Base-by-base conservation (phyloP, 768 basidiomycete genomes). In the Tricholoma matsutake region DNA sequence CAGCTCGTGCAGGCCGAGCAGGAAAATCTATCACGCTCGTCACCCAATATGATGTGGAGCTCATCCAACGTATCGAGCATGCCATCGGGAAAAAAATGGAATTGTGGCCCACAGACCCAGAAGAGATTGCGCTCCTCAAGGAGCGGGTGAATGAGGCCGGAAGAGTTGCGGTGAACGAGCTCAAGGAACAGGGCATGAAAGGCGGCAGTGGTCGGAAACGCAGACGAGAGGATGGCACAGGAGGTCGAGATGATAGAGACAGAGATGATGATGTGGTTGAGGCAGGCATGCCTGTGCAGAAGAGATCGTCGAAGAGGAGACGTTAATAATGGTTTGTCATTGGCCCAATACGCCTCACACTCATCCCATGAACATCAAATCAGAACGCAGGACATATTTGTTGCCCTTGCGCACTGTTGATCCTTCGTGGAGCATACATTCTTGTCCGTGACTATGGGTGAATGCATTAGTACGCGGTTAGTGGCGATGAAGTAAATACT, bases 1-100 rank as follows among this genome's bases (percentile, higher is more conserved):
- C 97, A 32, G 97, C 97, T 6, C 90, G 97, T 70, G 97, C 97
- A 2, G 97, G 97, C n/a, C 86, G 97, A 45, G 87, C 94, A 1
- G 97, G 97, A 47, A 98, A 98, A 77, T 89, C 93, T 1, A 91
- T 99, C 68, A 97, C 96, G n/a, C 84, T 99, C 43, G 95, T 98
- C 22, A 94, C 96, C 5, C 97, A 99, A 75, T 99, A 98, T 73
- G 97, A 99, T 66, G 94, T 99, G 58, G 97, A 98, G 75, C 82
- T 98, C 49, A 76, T 98, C 4, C 94, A 97, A 73, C 88, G 97
- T 8, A 98, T 98, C 69, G 97, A 99, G 73, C 81, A 85, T 20
- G 94, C 96, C 6, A 87, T 91, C 20, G 95, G 86, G 41, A 96
- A 96, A 77, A 92, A 94, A 74, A 90, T 99, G 87, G 89, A 88